Evolutionary conservation across 202 grass and related monocot species (phyloP).

Genomic region (Digitaria exilis): DNA sequence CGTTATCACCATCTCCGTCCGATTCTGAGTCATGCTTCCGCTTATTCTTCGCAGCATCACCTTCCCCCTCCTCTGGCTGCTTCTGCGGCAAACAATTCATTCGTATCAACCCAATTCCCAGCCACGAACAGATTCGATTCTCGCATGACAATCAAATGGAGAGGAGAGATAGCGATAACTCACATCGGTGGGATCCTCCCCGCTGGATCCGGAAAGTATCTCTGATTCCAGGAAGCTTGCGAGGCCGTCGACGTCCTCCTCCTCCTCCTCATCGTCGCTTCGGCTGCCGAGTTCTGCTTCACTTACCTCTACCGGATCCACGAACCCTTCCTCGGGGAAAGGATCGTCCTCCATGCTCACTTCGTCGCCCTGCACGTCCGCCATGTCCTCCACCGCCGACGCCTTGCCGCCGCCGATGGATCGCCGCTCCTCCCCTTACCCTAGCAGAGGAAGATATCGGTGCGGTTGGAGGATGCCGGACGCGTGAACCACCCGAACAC

Average conservation of each 20-base stretch:
- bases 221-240: constrained; percentile 82
- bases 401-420: constrained; percentile 34
- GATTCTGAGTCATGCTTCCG: constrained; percentile 36
- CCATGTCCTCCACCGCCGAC: constrained; percentile 36
- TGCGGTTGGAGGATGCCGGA: constrained; percentile 33
- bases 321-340: background rate
- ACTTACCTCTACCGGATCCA: background rate
- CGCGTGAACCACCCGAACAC: constrained; percentile 34
- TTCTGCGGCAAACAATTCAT: background rate
- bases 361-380: background rate
- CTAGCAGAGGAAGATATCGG: constrained; percentile 24
- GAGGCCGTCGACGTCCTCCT: constrained; percentile 75
- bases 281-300: background rate
- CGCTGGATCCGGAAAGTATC: constrained; percentile 65
- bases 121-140: constrained; percentile 23
- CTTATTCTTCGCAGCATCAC: constrained; percentile 23
- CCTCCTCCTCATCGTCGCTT: constrained; percentile 48
- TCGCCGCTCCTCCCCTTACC: constrained; percentile 40
- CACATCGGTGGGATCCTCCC: constrained; percentile 33
- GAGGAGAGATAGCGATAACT: constrained; percentile 12
- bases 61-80: background rate
- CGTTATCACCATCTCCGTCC: constrained; percentile 19
- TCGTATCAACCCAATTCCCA: background rate
- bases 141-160: background rate
- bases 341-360: background rate